Evolutionary conservation across 345 rosid genomes (phyloP).

Genomic region (Euclidium syriacum): DNA sequence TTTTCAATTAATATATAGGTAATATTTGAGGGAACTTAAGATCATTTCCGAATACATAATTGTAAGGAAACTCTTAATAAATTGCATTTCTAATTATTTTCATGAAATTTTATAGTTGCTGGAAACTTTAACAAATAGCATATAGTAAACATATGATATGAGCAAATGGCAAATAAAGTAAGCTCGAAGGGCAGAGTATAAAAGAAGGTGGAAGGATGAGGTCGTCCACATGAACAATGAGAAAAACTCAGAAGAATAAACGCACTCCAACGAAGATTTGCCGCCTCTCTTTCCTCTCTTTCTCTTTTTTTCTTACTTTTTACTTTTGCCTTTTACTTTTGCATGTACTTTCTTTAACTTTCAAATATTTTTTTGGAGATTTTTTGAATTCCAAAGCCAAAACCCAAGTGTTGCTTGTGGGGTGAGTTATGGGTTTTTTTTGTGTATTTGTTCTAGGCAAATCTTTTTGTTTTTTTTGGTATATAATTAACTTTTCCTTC

Average conservation of each 20-base stretch:
- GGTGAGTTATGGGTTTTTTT: constrained; percentile 15
- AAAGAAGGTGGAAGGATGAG: constrained; percentile 28
- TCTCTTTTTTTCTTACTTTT: constrained; percentile 3
- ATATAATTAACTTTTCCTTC: not conserved
- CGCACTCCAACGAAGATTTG: constrained; percentile 53
- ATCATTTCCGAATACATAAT: too few relatives aligned
- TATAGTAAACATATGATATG: too few relatives aligned
- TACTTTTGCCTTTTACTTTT: constrained; percentile 26
- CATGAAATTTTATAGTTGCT: too few relatives aligned
- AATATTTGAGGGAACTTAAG: too few relatives aligned
- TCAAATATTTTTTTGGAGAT: not conserved
- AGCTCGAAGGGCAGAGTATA: not conserved
- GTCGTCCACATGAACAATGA: constrained; percentile 22
- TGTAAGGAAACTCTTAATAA: too few relatives aligned
- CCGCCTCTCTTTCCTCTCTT: constrained; percentile 1
- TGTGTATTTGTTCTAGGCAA: not conserved
- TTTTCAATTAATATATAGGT: too few relatives aligned
- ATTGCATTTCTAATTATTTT: too few relatives aligned
- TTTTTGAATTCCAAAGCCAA: constrained; percentile 10
- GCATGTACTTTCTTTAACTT: constrained; percentile 23
- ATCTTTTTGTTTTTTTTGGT: not conserved
- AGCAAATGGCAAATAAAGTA: not conserved
- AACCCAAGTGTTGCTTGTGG: constrained; percentile 15
- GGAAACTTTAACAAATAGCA: too few relatives aligned
- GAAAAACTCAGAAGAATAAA: constrained; percentile 31